Percentiles rank a stretch among this genome's conserved stretches.
Evolutionary conservation across 148 eudicot species (phyloP).

Genomic region (Vaccinium macrocarpon): DNA sequence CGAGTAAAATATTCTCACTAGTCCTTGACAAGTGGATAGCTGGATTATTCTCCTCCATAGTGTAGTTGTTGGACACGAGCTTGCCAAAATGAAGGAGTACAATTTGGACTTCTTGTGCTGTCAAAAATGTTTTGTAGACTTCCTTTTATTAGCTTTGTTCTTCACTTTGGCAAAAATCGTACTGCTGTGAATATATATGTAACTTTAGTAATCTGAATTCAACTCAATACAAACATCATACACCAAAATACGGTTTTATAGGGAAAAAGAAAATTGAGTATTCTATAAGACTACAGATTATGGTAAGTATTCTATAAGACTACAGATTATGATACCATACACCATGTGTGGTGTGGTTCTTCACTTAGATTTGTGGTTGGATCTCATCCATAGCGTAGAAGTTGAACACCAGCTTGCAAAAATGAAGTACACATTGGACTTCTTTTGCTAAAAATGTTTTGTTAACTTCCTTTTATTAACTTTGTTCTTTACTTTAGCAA

Average conservation of each 20-base stretch:
- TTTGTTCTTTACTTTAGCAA: background rate
- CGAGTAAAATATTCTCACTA: background rate
- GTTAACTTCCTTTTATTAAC: background rate
- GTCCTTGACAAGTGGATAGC: conserved; percentile 6
- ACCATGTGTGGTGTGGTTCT: background rate
- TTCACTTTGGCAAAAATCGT: background rate
- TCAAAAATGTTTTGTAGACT: background rate
- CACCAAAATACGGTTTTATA: background rate
- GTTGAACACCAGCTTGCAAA: background rate
- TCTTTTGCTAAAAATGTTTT: background rate
- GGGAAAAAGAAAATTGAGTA: background rate
- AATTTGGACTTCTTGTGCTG: background rate
- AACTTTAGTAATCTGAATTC: background rate
- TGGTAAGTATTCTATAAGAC: background rate
- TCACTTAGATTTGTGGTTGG: background rate
- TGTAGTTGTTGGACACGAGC: background rate
- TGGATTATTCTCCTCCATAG: background rate
- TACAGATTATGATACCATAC: background rate
- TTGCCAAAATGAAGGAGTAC: background rate
- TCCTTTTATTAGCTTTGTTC: background rate
- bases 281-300: background rate
- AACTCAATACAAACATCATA: background rate
- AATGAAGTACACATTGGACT: background rate
- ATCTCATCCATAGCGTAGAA: background rate
- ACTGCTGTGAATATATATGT: background rate